Evolutionary conservation across 352 stramenopile species (phyloP).

Genomic region (Porosira glacialis): DNA sequence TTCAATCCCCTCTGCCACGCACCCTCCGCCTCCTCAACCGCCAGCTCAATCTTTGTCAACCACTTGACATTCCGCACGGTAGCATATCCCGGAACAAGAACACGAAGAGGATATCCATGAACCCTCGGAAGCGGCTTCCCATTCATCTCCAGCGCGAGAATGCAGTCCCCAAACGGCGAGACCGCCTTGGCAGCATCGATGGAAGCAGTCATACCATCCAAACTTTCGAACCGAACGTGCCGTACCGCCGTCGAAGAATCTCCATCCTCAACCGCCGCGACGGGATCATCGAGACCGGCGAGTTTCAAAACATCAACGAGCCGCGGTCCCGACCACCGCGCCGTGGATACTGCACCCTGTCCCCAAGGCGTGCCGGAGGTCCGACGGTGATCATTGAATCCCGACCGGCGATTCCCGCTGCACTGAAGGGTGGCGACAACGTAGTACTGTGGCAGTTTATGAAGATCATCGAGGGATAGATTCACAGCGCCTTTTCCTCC

Average conservation of each 20-base stretch:
- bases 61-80: slow-evolving; percentile 97
- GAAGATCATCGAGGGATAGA: slow-evolving; percentile 87
- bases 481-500: slow-evolving; percentile 68
- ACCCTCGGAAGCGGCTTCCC: slow-evolving; percentile 85
- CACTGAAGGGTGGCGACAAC: slow-evolving; percentile 95
- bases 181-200: slow-evolving; percentile 88
- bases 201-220: slow-evolving; percentile 74
- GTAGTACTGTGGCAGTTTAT: slow-evolving; percentile 83
- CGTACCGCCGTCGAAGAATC: slow-evolving; percentile 72
- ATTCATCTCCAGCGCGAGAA: slow-evolving; percentile 99
- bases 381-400: slow-evolving; percentile 83
- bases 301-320: slow-evolving; percentile 89
- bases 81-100: slow-evolving; percentile 93
- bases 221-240: slow-evolving; percentile 67
- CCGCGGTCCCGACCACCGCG: slow-evolving; percentile 91
- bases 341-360: slow-evolving; percentile 88
- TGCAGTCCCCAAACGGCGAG: slow-evolving; percentile 90
- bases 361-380: slow-evolving; percentile 86
- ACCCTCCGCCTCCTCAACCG: slow-evolving; percentile 61
- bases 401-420: slow-evolving; percentile 90
- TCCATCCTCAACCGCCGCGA: neutral
- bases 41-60: slow-evolving; percentile 85
- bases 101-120: slow-evolving; percentile 93
- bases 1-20: slow-evolving; percentile 81
- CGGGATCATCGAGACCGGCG: slow-evolving; percentile 40